Base-by-base conservation (phyloP, 805 yeast genomes). In the Ogataea allantospora region DNA sequence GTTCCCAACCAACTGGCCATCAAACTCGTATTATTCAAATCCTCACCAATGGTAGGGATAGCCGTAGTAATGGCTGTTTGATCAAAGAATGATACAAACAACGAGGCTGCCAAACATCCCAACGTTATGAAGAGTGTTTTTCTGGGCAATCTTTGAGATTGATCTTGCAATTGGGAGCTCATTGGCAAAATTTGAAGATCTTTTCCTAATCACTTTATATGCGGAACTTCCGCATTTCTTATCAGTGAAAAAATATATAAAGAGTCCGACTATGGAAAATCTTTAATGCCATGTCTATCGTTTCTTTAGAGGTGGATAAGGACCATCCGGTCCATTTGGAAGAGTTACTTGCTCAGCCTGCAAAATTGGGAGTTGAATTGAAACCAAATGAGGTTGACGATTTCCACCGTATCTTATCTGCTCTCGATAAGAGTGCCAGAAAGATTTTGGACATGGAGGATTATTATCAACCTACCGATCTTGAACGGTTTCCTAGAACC, bases 1-100 rank as follows among this genome's bases (percentile, higher is more conserved):
- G 80, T 69, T n/a, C 78, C 78, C 1, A 44, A 73, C 78, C 81
- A 48, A 33, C 80, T 74, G 35, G 72, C 66, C 30, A 75, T 73
- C 5, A 75, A 62, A 13, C 58, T 59, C 27, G 65, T 61, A 7
- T 76, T 71, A 24, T 69, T 42, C 32, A 75, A 57, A 27, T 70
- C 75, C 14, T 62, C 46, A 7, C 73, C 75, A 29, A 75, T 75
- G 6, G 51, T 47, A 2, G 80, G 66, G n/a, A 73, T 60, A 1
- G 74, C 75, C 4, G 73, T 68, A 1, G 75, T 66, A 20, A 71
- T 63, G 24, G 73, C 69, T 6, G 73, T 67, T 42, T 71, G 78
- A 48, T 74, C 80, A 30, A 71, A 65, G 54, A 73, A 73, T 4
- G 73, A 60, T 4, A 67, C 53, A 40, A 48, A 48, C 25, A 48